phyloP scores from a whole-genome alignment of 306 rosid species.

The Adenanthera pavonina region DNA sequence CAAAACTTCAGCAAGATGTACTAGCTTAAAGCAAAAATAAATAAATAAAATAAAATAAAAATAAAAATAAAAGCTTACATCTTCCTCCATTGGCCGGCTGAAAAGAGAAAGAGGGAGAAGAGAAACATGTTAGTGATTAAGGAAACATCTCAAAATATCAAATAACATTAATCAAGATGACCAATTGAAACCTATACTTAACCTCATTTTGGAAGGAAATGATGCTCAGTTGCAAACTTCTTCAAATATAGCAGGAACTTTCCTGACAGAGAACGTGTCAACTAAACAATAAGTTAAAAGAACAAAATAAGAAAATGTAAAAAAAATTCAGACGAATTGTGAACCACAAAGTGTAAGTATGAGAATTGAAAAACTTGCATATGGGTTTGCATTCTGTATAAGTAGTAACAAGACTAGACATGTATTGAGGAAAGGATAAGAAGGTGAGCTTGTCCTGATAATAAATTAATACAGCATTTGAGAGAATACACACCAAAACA shows the following conservation, averaged over 20 bases:
- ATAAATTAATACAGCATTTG: not conserved
- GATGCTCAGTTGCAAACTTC: not conserved
- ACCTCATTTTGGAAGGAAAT: conserved; percentile 39
- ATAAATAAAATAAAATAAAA: not conserved
- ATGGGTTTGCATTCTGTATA: not conserved
- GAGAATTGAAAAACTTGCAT: not conserved
- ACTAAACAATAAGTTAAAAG: not conserved
- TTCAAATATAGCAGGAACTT: conserved; percentile 10
- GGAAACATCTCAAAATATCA: not conserved
- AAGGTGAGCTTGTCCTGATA: not conserved
- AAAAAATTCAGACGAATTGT: not conserved
- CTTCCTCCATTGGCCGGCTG: conserved; percentile 86
- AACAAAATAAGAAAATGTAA: not conserved
- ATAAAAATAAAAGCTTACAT: conserved; percentile 56
- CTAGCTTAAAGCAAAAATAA: not conserved
- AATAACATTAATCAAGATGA: not conserved
- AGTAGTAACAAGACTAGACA: not conserved
- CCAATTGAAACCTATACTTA: conserved; percentile 17
- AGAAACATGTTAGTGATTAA: conserved; percentile 21
- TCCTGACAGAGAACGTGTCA: not conserved
- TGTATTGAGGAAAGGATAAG: not conserved
- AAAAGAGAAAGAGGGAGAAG: not conserved
- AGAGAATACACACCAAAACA: not conserved
- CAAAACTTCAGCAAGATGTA: not conserved
- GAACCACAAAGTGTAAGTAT: not conserved